Conservation (phyloP, 805 yeast genomes). For the Metschnikowia noctiluminum region DNA sequence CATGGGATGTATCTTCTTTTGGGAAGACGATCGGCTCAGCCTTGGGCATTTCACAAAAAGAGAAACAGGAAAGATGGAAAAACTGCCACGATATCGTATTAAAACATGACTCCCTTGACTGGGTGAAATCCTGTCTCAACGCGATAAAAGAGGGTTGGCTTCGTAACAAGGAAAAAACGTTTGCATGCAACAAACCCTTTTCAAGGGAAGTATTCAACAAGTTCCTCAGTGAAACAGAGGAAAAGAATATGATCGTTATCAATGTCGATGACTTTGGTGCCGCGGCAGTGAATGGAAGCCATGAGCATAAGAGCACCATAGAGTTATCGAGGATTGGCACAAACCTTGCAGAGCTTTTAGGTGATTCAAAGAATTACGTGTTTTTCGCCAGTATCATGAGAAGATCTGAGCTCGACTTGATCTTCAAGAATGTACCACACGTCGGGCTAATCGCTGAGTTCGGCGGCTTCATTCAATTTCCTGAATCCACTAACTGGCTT, state of each 20-base stretch:
- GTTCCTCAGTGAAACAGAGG: constrained; percentile 23
- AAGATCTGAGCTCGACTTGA: constrained; percentile 60
- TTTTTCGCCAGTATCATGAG: constrained; percentile 68
- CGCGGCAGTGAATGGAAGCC: constrained; percentile 17
- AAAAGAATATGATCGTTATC: constrained; percentile 49
- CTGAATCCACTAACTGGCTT: constrained; percentile 54
- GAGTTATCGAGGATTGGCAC: constrained; percentile 46
- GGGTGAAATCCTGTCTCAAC: constrained; percentile 62
- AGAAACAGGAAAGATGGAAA: constrained; percentile 60
- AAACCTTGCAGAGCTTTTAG: constrained; percentile 56
- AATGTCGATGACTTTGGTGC: constrained; percentile 46
- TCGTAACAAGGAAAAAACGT: constrained; percentile 26
- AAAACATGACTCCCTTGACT: constrained; percentile 65
- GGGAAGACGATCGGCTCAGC: constrained; percentile 61
- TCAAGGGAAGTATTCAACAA: constrained; percentile 30
- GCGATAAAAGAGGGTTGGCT: constrained; percentile 47
- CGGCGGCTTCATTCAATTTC: constrained; percentile 72
- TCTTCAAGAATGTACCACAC: constrained; percentile 62
- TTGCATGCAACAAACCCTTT: constrained; percentile 28
- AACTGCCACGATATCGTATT: constrained; percentile 55
- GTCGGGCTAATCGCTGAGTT: constrained; percentile 87
- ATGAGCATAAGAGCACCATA: constrained; percentile 11
- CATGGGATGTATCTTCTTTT: constrained; percentile 78
- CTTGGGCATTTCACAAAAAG: constrained; percentile 61
- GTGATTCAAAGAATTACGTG: constrained; percentile 60